These are phyloP conservation scores for Ophiorrhiza pumila DNA, from an alignment of 257 asterid species.

Conservation along the genomic window DNA sequence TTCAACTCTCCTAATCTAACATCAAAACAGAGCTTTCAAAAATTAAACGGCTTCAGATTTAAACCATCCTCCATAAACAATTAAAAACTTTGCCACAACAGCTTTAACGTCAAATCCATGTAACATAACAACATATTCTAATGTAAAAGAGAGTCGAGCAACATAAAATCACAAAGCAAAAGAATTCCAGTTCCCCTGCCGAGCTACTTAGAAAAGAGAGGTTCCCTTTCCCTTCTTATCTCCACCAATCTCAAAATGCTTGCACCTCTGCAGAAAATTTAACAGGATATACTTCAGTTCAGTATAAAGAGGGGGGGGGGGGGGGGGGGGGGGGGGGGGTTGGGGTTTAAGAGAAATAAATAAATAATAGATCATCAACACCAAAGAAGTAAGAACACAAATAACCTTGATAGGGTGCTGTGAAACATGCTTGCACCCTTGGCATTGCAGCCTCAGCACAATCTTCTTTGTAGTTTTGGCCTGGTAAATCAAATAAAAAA, in stretches of 20 bases:
- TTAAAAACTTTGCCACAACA: background rate
- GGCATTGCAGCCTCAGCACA: conserved; percentile 68
- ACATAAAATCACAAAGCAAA: background rate
- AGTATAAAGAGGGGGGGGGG: background rate
- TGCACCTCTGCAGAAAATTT: conserved; percentile 25
- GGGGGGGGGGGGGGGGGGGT: no score
- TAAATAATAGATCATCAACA: background rate
- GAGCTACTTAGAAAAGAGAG: conserved; percentile 14
- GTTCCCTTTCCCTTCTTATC: conserved; percentile 31
- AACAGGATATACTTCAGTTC: background rate
- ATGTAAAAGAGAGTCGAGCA: background rate
- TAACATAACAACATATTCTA: background rate
- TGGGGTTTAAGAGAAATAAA: background rate
- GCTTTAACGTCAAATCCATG: background rate
- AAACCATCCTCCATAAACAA: conserved; percentile 3
- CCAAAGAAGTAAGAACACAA: background rate
- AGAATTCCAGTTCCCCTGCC: background rate
- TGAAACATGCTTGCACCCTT: conserved; percentile 66
- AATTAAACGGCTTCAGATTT: background rate
- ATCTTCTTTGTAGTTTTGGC: conserved; percentile 76
- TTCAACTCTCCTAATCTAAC: background rate
- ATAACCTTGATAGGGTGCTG: conserved; percentile 66
- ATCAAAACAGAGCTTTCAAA: no score
- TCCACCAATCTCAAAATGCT: conserved; percentile 29
- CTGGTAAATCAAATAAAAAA: conserved; percentile 18